Evolutionary conservation across 805 yeast genomes (phyloP).

Genomic region (Diddensiella santjacobensis): DNA sequence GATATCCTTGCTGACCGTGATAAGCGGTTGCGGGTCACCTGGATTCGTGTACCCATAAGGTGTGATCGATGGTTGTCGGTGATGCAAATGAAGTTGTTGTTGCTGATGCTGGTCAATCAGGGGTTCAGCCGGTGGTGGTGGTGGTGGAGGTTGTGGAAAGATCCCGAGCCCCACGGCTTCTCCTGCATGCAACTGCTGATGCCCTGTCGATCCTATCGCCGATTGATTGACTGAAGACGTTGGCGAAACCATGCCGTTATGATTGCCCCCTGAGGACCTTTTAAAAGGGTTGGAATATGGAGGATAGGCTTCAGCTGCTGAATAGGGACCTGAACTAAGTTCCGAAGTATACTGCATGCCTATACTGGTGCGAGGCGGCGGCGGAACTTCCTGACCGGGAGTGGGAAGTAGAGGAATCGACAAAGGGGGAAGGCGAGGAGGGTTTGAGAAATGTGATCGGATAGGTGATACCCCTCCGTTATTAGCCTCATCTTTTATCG

Average conservation of each 20-base stretch:
- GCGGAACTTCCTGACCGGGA: constrained; percentile 1
- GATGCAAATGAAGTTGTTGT: not conserved
- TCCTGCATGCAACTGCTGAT: not conserved
- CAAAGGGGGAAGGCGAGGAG: constrained; percentile 3
- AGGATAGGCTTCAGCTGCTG: not conserved
- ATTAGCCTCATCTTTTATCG: not conserved
- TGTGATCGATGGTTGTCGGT: not conserved
- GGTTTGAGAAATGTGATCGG: not conserved
- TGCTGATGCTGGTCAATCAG: not conserved
- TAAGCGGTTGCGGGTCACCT: constrained; percentile 10
- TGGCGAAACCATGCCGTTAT: not conserved
- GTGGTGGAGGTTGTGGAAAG: constrained; percentile 1
- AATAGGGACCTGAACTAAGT: not conserved
- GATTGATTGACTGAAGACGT: not conserved
- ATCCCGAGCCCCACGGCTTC: not conserved
- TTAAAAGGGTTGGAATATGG: not conserved
- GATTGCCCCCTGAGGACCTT: not conserved
- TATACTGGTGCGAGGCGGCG: not conserved
- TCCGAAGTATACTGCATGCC: not conserved
- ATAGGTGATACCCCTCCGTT: not conserved
- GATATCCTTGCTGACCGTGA: constrained; percentile 21
- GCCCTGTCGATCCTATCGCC: not conserved
- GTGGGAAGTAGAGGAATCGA: not conserved
- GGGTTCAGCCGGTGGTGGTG: not conserved
- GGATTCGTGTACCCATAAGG: not conserved